A percentile compares a stretch with the other conserved stretches of the same genome.
These are phyloP conservation scores for Colletotrichum gigasporum DNA, from an alignment of 2,329 filamentous ascomycete species.

Conservation along the genomic window DNA sequence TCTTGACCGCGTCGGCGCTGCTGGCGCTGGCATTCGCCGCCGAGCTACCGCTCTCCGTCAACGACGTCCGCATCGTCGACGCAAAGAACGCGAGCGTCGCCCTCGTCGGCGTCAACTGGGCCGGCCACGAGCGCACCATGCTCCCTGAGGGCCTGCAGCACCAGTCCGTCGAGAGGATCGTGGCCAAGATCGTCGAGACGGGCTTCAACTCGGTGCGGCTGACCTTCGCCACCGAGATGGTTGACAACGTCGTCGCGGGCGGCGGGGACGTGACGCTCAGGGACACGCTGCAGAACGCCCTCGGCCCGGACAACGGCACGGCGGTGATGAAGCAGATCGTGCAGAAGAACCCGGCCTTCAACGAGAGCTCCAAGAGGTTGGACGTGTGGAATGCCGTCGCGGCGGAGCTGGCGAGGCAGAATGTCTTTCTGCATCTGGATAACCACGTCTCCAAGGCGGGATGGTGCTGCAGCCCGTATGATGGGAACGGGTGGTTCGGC, in stretches of 20 bases:
- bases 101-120: slow-evolving; percentile 63
- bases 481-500: slow-evolving; percentile 62
- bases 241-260: slow-evolving; percentile 57
- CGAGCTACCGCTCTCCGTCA: slow-evolving; percentile 13
- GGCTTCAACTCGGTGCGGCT: slow-evolving; percentile 65
- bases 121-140: slow-evolving; percentile 63
- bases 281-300: slow-evolving; percentile 46
- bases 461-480: slow-evolving; percentile 56
- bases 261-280: slow-evolving; percentile 48
- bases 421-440: slow-evolving; percentile 58
- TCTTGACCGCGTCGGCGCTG: neutral
- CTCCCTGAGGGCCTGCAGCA: slow-evolving; percentile 65
- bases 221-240: slow-evolving; percentile 65
- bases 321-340: slow-evolving; percentile 55
- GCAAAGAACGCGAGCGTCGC: slow-evolving; percentile 56
- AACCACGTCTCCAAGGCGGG: slow-evolving; percentile 58
- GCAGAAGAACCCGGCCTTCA: slow-evolving; percentile 59
- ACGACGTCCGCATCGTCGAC: slow-evolving; percentile 50
- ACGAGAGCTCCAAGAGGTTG: slow-evolving; percentile 55
- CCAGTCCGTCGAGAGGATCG: slow-evolving; percentile 57
- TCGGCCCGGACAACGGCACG: slow-evolving; percentile 58
- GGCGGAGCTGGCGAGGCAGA: slow-evolving; percentile 55
- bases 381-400: slow-evolving; percentile 64
- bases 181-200: slow-evolving; percentile 58
- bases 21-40: slow-evolving; percentile 25